A percentile compares a stretch with the other conserved stretches of the same genome.
Evolutionary conservation across 2,329 filamentous ascomycete species (phyloP).

Genomic region (Pezizomycotina sp.): DNA sequence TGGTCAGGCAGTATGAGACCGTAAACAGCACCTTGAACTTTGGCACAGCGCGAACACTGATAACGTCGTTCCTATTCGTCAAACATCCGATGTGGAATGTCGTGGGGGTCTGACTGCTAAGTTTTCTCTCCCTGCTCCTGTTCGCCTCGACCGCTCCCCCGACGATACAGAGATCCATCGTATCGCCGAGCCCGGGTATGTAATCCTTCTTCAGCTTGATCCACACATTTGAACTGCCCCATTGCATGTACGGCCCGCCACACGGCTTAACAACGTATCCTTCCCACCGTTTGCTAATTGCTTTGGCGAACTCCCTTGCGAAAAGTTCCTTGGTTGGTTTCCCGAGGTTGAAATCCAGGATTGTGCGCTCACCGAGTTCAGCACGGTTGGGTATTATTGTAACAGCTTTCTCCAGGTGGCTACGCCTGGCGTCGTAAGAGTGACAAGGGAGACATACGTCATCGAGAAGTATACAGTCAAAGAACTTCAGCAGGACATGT

Average conservation of each 20-base stretch:
- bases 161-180: conserved; percentile 66
- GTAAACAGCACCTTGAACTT: conserved; percentile 27
- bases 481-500: conserved; percentile 47
- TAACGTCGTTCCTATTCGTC: conserved; percentile 47
- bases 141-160: conserved; percentile 40
- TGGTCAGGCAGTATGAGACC: conserved; percentile 33
- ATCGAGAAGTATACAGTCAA: conserved; percentile 41
- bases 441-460: conserved; percentile 36
- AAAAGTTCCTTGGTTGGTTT: conserved; percentile 39
- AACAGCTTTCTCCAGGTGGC: conserved; percentile 42
- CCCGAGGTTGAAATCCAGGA: conserved; percentile 46
- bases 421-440: conserved; percentile 44
- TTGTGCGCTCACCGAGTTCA: conserved; percentile 47
- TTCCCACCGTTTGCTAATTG: conserved; percentile 51
- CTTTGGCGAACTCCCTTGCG: conserved; percentile 47
- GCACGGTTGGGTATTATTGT: conserved; percentile 44
- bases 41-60: conserved; percentile 23
- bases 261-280: conserved; percentile 64
- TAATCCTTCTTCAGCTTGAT: conserved; percentile 88
- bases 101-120: conserved; percentile 4
- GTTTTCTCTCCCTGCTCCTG: conserved; percentile 17
- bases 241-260: conserved; percentile 60
- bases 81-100: conserved; percentile 61
- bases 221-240: conserved; percentile 31
- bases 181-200: conserved; percentile 58